Conservation (phyloP, 208 protist species). For the Leishmania martiniquensis region DNA sequence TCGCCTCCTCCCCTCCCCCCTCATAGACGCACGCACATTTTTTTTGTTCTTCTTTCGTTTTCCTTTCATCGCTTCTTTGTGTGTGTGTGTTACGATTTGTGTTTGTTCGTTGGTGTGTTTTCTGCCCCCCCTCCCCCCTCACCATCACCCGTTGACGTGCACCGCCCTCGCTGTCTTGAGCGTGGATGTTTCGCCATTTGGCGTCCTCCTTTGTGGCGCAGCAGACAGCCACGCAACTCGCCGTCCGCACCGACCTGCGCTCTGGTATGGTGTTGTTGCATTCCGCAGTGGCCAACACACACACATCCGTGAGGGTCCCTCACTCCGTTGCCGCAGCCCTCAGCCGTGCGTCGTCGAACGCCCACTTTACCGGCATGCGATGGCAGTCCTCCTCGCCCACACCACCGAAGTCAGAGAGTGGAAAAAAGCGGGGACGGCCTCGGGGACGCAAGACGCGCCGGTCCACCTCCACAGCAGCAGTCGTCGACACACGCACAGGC, state of each 20-base stretch:
- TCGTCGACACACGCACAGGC: background rate
- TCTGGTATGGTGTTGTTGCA: background rate
- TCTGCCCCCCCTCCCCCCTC: constrained; percentile 21
- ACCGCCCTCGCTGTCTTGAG: background rate
- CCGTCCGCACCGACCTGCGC: background rate
- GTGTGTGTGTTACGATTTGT: background rate
- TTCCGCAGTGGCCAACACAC: constrained; percentile 2
- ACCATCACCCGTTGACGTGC: constrained; percentile 6
- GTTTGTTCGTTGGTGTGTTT: background rate
- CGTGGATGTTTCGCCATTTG: constrained; percentile 23
- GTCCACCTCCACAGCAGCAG: background rate
- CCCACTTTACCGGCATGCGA: background rate
- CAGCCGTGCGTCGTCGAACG: background rate
- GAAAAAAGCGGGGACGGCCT: constrained; percentile 26
- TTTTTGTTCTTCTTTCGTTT: constrained; percentile 1
- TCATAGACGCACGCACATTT: no score
- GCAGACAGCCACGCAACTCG: constrained; percentile 10
- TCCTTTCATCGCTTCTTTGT: background rate
- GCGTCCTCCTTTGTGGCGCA: constrained; percentile 2
- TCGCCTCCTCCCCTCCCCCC: no score
- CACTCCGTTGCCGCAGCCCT: background rate
- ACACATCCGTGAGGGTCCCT: background rate
- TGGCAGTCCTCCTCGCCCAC: constrained; percentile 21
- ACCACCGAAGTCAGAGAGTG: background rate
- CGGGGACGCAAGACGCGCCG: constrained; percentile 18